Conservation (phyloP, 352 stramenopile species). For the Phytophthora ohioensis region DNA sequence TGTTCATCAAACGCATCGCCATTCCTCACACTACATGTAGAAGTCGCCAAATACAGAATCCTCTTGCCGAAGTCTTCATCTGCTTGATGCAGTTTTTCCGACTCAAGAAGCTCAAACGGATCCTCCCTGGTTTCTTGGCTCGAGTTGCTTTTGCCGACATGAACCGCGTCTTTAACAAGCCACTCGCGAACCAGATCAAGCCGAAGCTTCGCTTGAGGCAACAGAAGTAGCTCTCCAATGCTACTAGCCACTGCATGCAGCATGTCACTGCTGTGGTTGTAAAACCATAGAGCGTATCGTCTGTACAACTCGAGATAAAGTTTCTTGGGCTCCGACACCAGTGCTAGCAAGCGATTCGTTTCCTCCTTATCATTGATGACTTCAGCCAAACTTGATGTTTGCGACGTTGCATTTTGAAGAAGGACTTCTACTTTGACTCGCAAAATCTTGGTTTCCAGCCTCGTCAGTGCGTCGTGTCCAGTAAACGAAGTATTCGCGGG, state of each 20-base stretch:
- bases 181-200: conserved; percentile 59
- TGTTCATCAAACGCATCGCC: conserved; percentile 32
- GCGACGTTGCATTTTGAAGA: conserved; percentile 29
- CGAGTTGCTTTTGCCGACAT: conserved; percentile 9
- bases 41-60: conserved; percentile 43
- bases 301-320: conserved; percentile 59
- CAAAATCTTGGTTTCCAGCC: conserved; percentile 54
- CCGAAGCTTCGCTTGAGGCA: conserved; percentile 37
- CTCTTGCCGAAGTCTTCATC: conserved; percentile 49
- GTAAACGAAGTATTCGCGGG: conserved; percentile 44
- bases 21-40: conserved; percentile 16
- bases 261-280: conserved; percentile 28
- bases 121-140: conserved; percentile 32
- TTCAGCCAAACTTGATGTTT: conserved; percentile 26
- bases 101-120: conserved; percentile 45
- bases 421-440: conserved; percentile 50
- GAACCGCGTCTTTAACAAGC: conserved; percentile 57
- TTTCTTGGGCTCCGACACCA: conserved; percentile 46
- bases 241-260: conserved; percentile 44
- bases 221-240: conserved; percentile 42
- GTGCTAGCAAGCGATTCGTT: conserved; percentile 35
- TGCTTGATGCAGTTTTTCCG: conserved; percentile 35
- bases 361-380: conserved; percentile 27
- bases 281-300: conserved; percentile 49
- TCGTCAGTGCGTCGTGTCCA: conserved; percentile 37